These are phyloP conservation scores for Saturnispora besseyi DNA, from an alignment of 805 yeast species.

Conservation along the genomic window DNA sequence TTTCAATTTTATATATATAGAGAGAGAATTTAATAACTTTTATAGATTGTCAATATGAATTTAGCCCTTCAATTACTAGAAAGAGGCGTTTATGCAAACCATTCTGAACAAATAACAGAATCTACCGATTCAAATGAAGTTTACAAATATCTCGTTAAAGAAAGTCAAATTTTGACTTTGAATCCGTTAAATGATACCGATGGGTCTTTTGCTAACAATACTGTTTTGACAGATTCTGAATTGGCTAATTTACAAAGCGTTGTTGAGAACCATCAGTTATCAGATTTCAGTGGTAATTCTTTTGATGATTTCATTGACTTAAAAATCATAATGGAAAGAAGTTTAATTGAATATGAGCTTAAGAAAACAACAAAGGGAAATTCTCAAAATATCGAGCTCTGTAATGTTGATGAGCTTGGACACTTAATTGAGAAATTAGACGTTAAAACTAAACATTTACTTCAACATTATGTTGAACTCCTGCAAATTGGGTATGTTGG, in stretches of 20 bases:
- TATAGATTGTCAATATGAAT: neutral
- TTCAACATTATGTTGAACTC: slow-evolving; percentile 9
- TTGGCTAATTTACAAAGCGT: neutral
- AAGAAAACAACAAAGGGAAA: neutral
- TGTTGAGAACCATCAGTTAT: neutral
- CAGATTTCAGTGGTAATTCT: neutral
- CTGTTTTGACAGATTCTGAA: neutral
- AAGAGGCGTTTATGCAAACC: neutral
- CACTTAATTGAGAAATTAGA: neutral
- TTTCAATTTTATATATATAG: neutral
- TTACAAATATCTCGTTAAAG: neutral
- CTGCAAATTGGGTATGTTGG: slow-evolving; percentile 13
- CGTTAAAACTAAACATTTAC: neutral
- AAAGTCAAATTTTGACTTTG: neutral
- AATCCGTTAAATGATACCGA: neutral
- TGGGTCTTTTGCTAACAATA: neutral
- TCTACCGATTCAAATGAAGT: slow-evolving; percentile 3
- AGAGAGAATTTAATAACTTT: neutral
- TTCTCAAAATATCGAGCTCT: neutral
- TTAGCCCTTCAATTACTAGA: slow-evolving; percentile 6
- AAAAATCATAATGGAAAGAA: slow-evolving; percentile 13
- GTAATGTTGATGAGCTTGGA: neutral
- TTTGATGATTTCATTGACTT: slow-evolving; percentile 9
- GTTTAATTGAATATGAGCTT: slow-evolving; percentile 11
- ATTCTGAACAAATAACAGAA: neutral